phyloP scores from a whole-genome alignment of 768 basidiomycete genomes.

The Agaricus blazei region DNA sequence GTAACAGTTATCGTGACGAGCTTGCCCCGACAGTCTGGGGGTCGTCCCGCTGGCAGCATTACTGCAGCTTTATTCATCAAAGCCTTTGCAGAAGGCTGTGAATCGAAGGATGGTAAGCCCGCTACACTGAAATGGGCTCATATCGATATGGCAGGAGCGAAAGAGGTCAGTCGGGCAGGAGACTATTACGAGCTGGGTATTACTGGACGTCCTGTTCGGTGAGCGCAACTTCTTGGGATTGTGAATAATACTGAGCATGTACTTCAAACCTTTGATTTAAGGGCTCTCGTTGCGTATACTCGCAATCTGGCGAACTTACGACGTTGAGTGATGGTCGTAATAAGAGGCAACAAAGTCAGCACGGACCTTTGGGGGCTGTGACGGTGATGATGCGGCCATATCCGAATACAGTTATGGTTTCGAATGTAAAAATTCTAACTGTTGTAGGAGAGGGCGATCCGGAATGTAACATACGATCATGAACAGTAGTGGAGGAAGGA shows the following conservation, averaged over 20 bases:
- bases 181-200: constrained; percentile 71
- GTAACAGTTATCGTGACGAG: background rate
- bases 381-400: too few relatives aligned
- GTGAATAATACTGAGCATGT: background rate
- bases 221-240: constrained; percentile 17
- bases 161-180: constrained; percentile 58
- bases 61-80: constrained; percentile 91
- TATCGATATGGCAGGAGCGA: constrained; percentile 75
- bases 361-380: too few relatives aligned
- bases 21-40: constrained; percentile 51
- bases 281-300: constrained; percentile 36
- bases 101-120: constrained; percentile 50
- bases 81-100: constrained; percentile 72
- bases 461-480: too few relatives aligned
- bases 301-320: constrained; percentile 20
- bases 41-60: constrained; percentile 61
- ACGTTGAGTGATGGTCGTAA: too few relatives aligned
- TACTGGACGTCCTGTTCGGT: constrained; percentile 80
- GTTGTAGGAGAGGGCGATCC: too few relatives aligned
- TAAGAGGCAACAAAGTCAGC: too few relatives aligned
- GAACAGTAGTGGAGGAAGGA: too few relatives aligned
- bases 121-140: constrained; percentile 77
- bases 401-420: too few relatives aligned
- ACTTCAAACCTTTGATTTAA: constrained; percentile 7
- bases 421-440: too few relatives aligned